Percentiles rank a stretch among this genome's conserved stretches.
Conservation (phyloP, 1,284 basidiomycete species). For the Athelia psychrophila region DNA sequence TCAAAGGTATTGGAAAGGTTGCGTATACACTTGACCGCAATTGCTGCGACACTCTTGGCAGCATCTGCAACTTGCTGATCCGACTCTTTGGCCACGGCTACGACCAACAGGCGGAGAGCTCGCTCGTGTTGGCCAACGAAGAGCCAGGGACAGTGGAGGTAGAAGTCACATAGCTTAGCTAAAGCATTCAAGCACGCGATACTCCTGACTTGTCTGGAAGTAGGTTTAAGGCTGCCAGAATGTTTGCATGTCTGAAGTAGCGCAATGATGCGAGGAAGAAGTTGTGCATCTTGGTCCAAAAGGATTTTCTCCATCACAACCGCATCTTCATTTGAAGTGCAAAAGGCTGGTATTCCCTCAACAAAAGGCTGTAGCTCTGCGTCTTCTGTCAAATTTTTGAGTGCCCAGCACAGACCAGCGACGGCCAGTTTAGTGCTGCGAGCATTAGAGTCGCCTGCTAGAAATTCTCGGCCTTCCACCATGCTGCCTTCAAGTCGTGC, state of each 20-base stretch:
- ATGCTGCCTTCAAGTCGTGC: not conserved
- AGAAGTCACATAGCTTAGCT: too few relatives aligned
- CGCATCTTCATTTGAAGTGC: too few relatives aligned
- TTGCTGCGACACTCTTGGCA: too few relatives aligned
- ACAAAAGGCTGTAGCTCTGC: not conserved
- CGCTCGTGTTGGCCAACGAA: too few relatives aligned
- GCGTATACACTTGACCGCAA: too few relatives aligned
- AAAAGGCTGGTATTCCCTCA: not conserved
- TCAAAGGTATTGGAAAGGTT: too few relatives aligned
- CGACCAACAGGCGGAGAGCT: too few relatives aligned
- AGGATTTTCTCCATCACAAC: not conserved
- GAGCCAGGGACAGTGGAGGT: too few relatives aligned
- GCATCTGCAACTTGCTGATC: too few relatives aligned
- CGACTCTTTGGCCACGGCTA: too few relatives aligned
- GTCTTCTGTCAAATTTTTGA: not conserved
- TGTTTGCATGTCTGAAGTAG: not conserved
- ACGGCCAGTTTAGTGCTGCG: not conserved
- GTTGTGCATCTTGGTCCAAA: not conserved
- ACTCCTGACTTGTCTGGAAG: too few relatives aligned
- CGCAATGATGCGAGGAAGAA: not conserved
- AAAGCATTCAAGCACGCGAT: too few relatives aligned
- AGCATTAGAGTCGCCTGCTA: not conserved
- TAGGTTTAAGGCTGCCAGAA: not conserved
- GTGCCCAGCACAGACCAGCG: not conserved
- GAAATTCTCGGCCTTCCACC: not conserved